Evolutionary conservation across 2,329 filamentous ascomycete species (phyloP), one percentile per base, ranked within the genome.

Genomic region (Penicillium decumbens): DNA sequence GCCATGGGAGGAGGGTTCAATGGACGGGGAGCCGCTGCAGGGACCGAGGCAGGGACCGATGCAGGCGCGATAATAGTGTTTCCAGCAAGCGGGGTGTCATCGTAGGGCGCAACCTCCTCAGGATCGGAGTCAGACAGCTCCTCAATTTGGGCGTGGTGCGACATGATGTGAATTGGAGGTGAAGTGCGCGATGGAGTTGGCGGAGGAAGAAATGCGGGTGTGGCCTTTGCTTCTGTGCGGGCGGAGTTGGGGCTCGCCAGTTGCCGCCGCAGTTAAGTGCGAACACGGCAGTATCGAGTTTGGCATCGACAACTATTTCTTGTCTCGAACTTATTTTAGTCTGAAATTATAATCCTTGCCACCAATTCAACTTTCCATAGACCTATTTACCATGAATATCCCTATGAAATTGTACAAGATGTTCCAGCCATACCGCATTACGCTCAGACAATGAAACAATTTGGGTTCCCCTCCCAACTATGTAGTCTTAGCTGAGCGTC

Each of bases 121-220:
- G 92, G 89, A 74, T 97, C 92, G 12, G 87, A 89, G 77, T 95
- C 89, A 52, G 85, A 89, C 55, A 96, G 85, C 73, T 97, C 93
- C 80, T 98, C 93, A 71, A 97, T 85, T 54, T 86, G 85, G 52
- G 91, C 83, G 76, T 93, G 72, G 55, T 69, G 85, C 39, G 89
- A 88, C 89, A 95, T 93, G 58, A 55, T 74, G 58, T 25, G 23
- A 40, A 25, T 27, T n/a, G 23, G 6, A 25, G 10, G 23, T 41
- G 28, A 41, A 33, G 43, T 42, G 35, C 38, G 28, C 28, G 39
- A 44, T 44, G 47, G 45, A 43, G 48, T 56, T 46, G 45, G 15
- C 15, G 15, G 45, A 52, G 51, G 49, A 50, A 55, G 55, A 55
- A 57, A 57, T 57, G 56, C 56, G 56, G 56, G 54, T 50, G 49